Base-by-base conservation (phyloP, 495 filamentous ascomycete species). In the Lasiosphaeriaceae sp. region DNA sequence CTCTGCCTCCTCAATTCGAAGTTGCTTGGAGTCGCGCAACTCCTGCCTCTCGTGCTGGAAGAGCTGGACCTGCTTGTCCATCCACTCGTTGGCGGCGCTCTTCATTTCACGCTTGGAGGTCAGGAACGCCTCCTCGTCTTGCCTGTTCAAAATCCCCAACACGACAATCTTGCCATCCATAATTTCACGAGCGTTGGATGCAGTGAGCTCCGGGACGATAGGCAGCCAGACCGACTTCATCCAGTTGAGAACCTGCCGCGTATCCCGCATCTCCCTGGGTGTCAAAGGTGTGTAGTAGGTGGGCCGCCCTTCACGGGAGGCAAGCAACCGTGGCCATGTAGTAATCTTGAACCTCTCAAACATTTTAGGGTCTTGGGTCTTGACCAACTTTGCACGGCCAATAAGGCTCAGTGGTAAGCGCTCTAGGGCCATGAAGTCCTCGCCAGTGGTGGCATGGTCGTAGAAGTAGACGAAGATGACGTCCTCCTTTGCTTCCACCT, bases 391-490 rank as follows among this genome's bases (percentile, higher is more conserved):
- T 23, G 90, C 95, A 64, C 90, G 92, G 17, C 95, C 95, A 55
- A 97, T 89, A 37, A 97, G 80, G 64, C 83, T 89, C 24, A 97
- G 78, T 8, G 89, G 88, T 23, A 97, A 70, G 19, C 92, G 86
- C 44, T 97, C 92, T 55, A 98, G 73, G 19, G 92, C 92, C 60
- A 77, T 76, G 67, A 97, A 96, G 72, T 98, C 94, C 71, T 98
- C 94, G 53, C 75, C 82, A 0, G 90, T 92, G 2, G 94, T 96
- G 24, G 94, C 94, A 55, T 94, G 84, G 66, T 98, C 95, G 71
- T 96, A 97, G 70, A 97, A 92, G 73, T 97, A 98, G 62, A 96
- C 71, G 68, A 98, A 98, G 45, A 97, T 86, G 57, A 98, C 94
- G 54, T 96, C 92, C 62, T 96, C 88, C 51, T 86, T 92, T 78